Evolutionary conservation across 2,329 filamentous ascomycete species (phyloP), one percentile per base, ranked within the genome.

Genomic region (Teratosphaeria epicoccoides): DNA sequence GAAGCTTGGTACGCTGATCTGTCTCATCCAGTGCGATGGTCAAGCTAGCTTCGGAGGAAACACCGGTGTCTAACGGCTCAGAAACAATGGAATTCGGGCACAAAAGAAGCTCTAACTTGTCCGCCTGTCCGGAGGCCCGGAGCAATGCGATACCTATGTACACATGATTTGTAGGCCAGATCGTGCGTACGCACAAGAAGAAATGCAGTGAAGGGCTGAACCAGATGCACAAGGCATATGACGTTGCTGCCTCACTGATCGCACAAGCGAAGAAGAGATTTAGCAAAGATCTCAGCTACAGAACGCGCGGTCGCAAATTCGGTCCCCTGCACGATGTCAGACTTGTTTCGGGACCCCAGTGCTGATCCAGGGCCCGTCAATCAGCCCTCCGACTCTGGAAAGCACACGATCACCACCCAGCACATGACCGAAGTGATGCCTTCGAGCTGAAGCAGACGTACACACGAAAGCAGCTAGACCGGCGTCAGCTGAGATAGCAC

Each of bases 331-430:
- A 6, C 33, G n/a, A 4, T 4, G 20, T 40, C 20, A 40, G 6
- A 40, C n/a, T 17, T 40, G 4, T 6, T 17, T 40, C 9, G 4
- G 14, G 20, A 7, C 14, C 10, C n/a, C 33, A 20, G 33, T 17
- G 33, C n/a, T 40, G 3, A 17, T 40, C 59, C 59, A 62, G 4
- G 43, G 33, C 11, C 69, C 68, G 63, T 83, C 81, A 37, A 87
- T 55, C 14, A 72, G 57, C 28, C 59, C 63, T 50, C 75, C 77
- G 3, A 82, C 75, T 46, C 76, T 71, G 6, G 67, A 66, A 56
- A 87, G 53, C 25, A 84, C 70, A 43, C 68, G 73, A 24, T 66
- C 66, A 1, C 81, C 80, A 1, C 81, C 79, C 53, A 85, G 64
- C 7, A 81, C 6, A 0, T 59, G 61, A 37, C 71, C 73, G 59